Evolutionary conservation across 441 rosid species (phyloP), one percentile per base, ranked within the genome.

Genomic region (Erodium trifolium): DNA sequence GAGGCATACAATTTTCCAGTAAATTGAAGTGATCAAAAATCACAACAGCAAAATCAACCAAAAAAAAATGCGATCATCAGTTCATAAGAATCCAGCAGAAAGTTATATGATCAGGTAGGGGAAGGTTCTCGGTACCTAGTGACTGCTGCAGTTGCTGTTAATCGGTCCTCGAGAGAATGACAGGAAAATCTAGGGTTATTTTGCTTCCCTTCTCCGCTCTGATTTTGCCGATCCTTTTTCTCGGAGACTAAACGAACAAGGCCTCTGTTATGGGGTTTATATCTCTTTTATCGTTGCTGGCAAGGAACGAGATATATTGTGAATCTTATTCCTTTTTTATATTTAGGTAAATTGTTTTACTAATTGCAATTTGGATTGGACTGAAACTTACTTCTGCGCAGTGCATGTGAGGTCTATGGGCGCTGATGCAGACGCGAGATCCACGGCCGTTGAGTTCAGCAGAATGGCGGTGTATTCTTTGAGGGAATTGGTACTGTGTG

Each of bases 111-210:
- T 57, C 63, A 57, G 62, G 16, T 55, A 23, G 62, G 62, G 19
- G 62, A 16, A 57, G 63, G 63, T 57, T 57, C 17, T 19, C 9
- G 63, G 63, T 57, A 57, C 63, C 63, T 57, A 57, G 6, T 16
- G 17, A 57, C 11, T 57, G 63, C 62, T 55, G 62, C 62, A 55
- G 62, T 55, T 55, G 62, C 63, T 57, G 63, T 57, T 57, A 57
- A 57, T 57, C 63, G 63, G 27, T 57, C 63, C 17, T 57, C 23
- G 63, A 57, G 63, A 57, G 63, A 57, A 57, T 17, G 23, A 17
- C 29, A 1, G 63, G 19, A 57, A 57, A 57, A 57, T 57, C 63
- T 57, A 57, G 63, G 63, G 63, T 57, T 57, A 16, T 6, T 57
- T 19, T 18, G 63, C 34, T 31, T 43, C 5, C 49, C 27, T 57